These are phyloP conservation scores for Oenanthe javanica DNA, from an alignment of 140 eudicot genomes.

Conservation along the genomic window DNA sequence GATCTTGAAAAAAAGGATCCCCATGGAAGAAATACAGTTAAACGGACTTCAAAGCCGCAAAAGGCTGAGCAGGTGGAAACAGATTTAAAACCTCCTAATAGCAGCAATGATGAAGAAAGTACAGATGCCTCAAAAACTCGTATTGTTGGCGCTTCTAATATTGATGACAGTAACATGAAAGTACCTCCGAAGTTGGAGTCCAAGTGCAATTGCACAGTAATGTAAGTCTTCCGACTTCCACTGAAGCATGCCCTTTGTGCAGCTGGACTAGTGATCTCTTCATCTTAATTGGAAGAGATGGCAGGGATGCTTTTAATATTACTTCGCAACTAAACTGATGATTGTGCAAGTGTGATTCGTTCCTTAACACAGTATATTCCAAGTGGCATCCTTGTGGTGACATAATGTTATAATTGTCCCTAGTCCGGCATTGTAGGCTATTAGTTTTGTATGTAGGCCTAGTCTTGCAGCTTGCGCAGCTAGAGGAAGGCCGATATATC, in stretches of 20 bases:
- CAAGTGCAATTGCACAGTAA: slow-evolving; percentile 87
- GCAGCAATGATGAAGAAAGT: slow-evolving; percentile 27
- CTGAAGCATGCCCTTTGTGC: background rate
- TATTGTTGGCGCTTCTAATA: slow-evolving; percentile 46
- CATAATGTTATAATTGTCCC: background rate
- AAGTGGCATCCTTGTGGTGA: background rate
- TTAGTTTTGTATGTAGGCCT: too few relatives aligned
- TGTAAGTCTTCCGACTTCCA: slow-evolving; percentile 28
- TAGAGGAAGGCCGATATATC: background rate
- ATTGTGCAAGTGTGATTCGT: background rate
- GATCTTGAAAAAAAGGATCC: slow-evolving; percentile 35
- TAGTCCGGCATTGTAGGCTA: background rate
- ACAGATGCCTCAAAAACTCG: slow-evolving; percentile 33
- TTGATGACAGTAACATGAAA: slow-evolving; percentile 51
- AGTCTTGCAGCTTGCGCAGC: background rate
- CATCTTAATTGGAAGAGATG: background rate
- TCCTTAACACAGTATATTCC: background rate
- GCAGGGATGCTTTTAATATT: background rate
- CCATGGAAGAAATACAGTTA: slow-evolving; percentile 37
- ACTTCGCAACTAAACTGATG: background rate
- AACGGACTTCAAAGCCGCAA: slow-evolving; percentile 47
- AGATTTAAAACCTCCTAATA: slow-evolving; percentile 35
- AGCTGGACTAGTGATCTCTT: background rate
- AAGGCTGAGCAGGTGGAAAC: slow-evolving; percentile 33
- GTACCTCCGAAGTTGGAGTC: slow-evolving; percentile 73